These are phyloP conservation scores for Saccharomycopsis capsularis DNA, from an alignment of 805 yeast genomes.

Conservation along the genomic window DNA sequence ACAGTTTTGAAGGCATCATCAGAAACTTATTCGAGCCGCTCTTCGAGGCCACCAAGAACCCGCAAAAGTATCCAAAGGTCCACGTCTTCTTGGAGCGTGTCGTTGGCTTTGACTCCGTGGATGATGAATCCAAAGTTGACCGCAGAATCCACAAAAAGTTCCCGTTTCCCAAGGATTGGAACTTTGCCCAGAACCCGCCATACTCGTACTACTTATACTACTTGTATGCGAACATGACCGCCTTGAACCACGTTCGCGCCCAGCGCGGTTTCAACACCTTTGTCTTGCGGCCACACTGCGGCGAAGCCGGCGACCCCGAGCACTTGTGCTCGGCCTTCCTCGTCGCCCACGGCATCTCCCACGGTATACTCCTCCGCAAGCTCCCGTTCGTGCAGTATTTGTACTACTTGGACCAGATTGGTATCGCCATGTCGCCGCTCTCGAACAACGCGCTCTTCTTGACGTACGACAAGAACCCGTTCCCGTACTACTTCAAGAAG, in stretches of 20 bases:
- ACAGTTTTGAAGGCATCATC: conserved; percentile 68
- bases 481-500: conserved; percentile 80
- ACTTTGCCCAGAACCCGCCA: conserved; percentile 79
- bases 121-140: conserved; percentile 93
- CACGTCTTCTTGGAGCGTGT: conserved; percentile 86
- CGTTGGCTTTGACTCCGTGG: conserved; percentile 96
- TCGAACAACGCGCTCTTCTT: conserved; percentile 93
- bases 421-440: conserved; percentile 97
- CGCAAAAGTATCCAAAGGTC: conserved; percentile 83
- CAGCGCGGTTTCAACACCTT: conserved; percentile 76
- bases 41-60: conserved; percentile 83
- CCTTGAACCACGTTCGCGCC: conserved; percentile 78
- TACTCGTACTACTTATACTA: conserved; percentile 92
- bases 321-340: conserved; percentile 86
- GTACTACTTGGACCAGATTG: conserved; percentile 89
- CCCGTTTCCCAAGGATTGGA: conserved; percentile 87
- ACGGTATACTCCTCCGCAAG: conserved; percentile 88
- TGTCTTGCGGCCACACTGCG: conserved; percentile 96
- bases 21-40: conserved; percentile 79
- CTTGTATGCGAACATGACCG: conserved; percentile 76
- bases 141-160: conserved; percentile 72
- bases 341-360: conserved; percentile 88
- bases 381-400: conserved; percentile 92
- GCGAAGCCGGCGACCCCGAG: conserved; percentile 99
- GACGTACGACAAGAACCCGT: conserved; percentile 96